These are phyloP conservation scores for Calonectria leucothoes DNA, from an alignment of 2,329 filamentous ascomycete genomes.

Conservation along the genomic window DNA sequence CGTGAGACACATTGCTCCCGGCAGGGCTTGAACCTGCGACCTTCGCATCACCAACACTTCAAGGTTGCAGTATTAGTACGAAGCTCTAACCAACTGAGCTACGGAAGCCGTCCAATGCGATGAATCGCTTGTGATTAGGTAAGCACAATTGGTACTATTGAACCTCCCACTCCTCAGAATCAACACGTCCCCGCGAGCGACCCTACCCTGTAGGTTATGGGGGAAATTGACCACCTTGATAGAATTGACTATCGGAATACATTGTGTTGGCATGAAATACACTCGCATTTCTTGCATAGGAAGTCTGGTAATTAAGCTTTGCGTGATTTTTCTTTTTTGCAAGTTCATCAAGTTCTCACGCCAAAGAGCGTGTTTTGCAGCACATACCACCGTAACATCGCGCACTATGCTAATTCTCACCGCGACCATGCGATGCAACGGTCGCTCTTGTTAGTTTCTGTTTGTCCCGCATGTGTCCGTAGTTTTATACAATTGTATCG, in stretches of 20 bases:
- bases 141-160: background rate
- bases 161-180: background rate
- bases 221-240: background rate
- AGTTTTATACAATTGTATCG: background rate
- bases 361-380: no score
- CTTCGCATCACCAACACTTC: conserved; percentile 36
- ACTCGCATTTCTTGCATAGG: background rate
- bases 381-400: no score
- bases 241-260: background rate
- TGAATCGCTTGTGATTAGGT: conserved; percentile 8
- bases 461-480: no score
- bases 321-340: no score
- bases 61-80: conserved; percentile 35
- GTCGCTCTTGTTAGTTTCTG: background rate
- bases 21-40: conserved; percentile 41
- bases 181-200: background rate
- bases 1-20: conserved; percentile 30
- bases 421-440: background rate
- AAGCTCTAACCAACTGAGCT: conserved; percentile 43
- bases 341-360: no score
- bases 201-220: background rate
- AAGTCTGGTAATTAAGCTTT: no score
- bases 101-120: conserved; percentile 35
- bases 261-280: background rate
- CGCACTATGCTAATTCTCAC: no score